Percentiles rank a stretch among this genome's conserved stretches.
Conservation (phyloP, 208 protist species). For the Vickermania spadyakhi region DNA sequence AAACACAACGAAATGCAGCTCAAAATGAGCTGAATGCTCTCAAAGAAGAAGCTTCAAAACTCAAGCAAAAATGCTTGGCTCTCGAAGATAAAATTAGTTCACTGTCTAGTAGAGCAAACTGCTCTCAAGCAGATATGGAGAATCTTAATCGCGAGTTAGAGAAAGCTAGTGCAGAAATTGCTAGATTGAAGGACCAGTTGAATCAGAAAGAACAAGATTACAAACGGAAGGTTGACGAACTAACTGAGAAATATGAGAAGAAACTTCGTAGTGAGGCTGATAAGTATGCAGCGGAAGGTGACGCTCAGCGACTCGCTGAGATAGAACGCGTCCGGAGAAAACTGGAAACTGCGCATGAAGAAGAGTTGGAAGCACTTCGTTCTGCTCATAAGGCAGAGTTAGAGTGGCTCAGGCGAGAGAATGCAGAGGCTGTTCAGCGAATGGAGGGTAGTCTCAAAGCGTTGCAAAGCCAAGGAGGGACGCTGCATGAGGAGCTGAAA, state of each 20-base stretch:
- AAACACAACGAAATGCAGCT: conserved; percentile 10
- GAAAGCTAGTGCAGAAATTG: not conserved
- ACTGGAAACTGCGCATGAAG: conserved; percentile 9
- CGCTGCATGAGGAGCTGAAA: not conserved
- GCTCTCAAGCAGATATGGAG: conserved; percentile 4
- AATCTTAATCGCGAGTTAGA: conserved; percentile 6
- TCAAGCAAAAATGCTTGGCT: conserved; percentile 5
- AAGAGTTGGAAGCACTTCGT: conserved; percentile 12
- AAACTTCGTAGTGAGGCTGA: not conserved
- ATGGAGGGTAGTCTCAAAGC: not conserved
- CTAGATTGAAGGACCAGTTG: not conserved
- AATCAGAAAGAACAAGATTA: not conserved
- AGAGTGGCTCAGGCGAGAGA: conserved; percentile 2
- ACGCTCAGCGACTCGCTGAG: not conserved
- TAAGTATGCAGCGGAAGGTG: not conserved
- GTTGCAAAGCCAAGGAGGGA: not conserved
- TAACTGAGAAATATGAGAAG: not conserved
- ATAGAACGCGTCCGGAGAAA: not conserved
- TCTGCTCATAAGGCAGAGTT: not conserved
- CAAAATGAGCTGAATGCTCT: conserved; percentile 3
- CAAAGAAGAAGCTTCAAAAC: not conserved
- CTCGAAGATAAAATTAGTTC: conserved; percentile 5
- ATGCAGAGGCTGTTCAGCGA: conserved; percentile 10
- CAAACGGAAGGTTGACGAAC: not conserved
- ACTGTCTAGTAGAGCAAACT: conserved; percentile 3